Base-by-base conservation (phyloP, 495 filamentous ascomycete species). In the Daldinia loculata region DNA sequence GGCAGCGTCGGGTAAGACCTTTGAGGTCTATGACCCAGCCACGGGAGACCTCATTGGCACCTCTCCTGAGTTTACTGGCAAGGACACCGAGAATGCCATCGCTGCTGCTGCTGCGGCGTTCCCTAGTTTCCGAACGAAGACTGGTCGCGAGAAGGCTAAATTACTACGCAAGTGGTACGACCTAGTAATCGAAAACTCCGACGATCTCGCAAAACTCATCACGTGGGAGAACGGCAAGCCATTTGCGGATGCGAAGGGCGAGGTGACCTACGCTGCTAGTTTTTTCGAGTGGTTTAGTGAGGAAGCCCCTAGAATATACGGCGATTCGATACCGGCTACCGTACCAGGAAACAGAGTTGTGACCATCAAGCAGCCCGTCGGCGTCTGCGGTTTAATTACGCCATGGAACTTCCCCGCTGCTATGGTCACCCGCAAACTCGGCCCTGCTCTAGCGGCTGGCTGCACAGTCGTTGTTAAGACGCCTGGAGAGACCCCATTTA, bases 371-470 rank as follows among this genome's bases (percentile, higher is more conserved):
- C 89, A 98, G 80, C 95, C 95, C 6, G 88, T 98, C 51, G 95
- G 95, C 69, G 95, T 99, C 12, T 96, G 93, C 74, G 95, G 93
- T 12, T 82, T 99, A 34, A 97, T 99, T 77, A 98, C 95, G 22
- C 95, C 95, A 26, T 97, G 94, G 94, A 97, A 97, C 81, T 97
- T 96, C 80, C 94, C 94, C 2, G 90, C 91, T 7, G 94, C 94
- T 6, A 97, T 97, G 94, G 91, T 96, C 71, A 95, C 94, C 3
- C 83, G 94, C 27, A 97, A 97, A 80, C 88, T 94, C 63, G 94
- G 88, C 1, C 92, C 94, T 3, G 94, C 94, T 26, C 82, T 97
- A 61, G 94, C 83, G 9, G 82, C 80, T 22, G 83, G 83, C 48
- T 97, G 94, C 77, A 94, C 94, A 1, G 89, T 94, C 0, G 93